Conservation (phyloP, 495 filamentous ascomycete species). For the Penicillium arizonense region DNA sequence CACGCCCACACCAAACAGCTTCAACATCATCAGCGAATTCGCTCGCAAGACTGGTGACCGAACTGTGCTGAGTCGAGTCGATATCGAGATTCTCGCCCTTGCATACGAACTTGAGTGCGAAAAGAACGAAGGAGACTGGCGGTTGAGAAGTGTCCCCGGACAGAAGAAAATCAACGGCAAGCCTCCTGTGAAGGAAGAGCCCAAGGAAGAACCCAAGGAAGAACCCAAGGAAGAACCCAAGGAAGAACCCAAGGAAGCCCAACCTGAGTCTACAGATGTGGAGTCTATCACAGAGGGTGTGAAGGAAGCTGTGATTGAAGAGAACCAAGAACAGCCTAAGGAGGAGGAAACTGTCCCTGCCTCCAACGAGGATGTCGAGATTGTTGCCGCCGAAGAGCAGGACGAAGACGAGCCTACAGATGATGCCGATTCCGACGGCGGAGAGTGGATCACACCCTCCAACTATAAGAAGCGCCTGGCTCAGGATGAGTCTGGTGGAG, state of each 20-base stretch:
- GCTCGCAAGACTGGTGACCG: slow-evolving; percentile 87
- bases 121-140: slow-evolving; percentile 78
- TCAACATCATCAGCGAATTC: slow-evolving; percentile 80
- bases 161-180: slow-evolving; percentile 75
- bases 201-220: slow-evolving; percentile 6
- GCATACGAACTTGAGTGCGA: slow-evolving; percentile 90
- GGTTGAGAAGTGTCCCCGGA: slow-evolving; percentile 70
- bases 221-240: slow-evolving; percentile 25
- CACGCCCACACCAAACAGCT: slow-evolving; percentile 67
- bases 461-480: slow-evolving; percentile 85
- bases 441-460: slow-evolving; percentile 92
- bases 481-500: slow-evolving; percentile 53
- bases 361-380: slow-evolving; percentile 6
- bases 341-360: slow-evolving; percentile 12
- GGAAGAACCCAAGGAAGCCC: slow-evolving; percentile 20
- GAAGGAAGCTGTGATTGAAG: slow-evolving; percentile 24
- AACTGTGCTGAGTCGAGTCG: slow-evolving; percentile 78
- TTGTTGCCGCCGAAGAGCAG: slow-evolving; percentile 17
- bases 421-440: slow-evolving; percentile 61
- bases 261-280: slow-evolving; percentile 24
- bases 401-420: slow-evolving; percentile 34
- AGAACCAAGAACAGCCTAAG: slow-evolving; percentile 11
- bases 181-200: slow-evolving; percentile 48
- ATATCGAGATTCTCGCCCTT: slow-evolving; percentile 85
- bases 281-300: slow-evolving; percentile 31